These are phyloP conservation scores for Papiliotrema laurentii DNA, from an alignment of 1,284 basidiomycete species.

Conservation along the genomic window DNA sequence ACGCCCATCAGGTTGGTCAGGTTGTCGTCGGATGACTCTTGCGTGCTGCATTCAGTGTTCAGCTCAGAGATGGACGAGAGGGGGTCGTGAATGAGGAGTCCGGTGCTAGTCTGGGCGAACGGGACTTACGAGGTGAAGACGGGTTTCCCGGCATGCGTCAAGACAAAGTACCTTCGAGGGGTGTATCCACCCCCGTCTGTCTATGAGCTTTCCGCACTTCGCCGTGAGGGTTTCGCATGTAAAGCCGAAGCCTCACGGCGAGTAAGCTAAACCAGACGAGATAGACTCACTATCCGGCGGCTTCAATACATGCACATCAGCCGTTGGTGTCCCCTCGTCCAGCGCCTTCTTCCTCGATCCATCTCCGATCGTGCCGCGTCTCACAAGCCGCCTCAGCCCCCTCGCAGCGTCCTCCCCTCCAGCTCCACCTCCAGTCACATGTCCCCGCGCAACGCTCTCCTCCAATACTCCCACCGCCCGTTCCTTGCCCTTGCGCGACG, in stretches of 20 bases:
- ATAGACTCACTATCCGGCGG: neutral
- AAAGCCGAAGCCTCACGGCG: too few species aligned
- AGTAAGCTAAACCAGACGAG: too few species aligned
- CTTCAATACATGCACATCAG: neutral
- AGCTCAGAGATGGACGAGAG: conserved; percentile 9
- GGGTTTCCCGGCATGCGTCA: conserved; percentile 93
- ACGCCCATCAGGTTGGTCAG: conserved; percentile 81
- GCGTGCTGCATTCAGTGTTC: conserved; percentile 13
- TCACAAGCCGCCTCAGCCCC: neutral
- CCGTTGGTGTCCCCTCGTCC: neutral
- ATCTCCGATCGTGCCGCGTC: neutral
- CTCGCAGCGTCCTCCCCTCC: neutral
- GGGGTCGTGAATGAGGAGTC: neutral
- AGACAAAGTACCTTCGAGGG: conserved; percentile 72
- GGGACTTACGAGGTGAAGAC: conserved; percentile 70
- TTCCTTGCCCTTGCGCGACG: conserved; percentile 15
- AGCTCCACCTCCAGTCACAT: conserved; percentile 12
- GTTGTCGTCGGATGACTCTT: conserved; percentile 52
- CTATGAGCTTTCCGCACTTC: neutral
- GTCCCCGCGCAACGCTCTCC: conserved; percentile 5
- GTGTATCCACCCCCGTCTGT: conserved; percentile 9
- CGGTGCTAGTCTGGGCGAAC: neutral
- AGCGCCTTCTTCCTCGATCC: neutral
- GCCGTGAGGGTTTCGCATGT: too few species aligned
- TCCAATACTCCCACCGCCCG: conserved; percentile 8